A percentile compares a stretch with the other conserved stretches of the same genome.
Conservation (phyloP, 1,139 yeast genomes). For the Candida sp. region DNA sequence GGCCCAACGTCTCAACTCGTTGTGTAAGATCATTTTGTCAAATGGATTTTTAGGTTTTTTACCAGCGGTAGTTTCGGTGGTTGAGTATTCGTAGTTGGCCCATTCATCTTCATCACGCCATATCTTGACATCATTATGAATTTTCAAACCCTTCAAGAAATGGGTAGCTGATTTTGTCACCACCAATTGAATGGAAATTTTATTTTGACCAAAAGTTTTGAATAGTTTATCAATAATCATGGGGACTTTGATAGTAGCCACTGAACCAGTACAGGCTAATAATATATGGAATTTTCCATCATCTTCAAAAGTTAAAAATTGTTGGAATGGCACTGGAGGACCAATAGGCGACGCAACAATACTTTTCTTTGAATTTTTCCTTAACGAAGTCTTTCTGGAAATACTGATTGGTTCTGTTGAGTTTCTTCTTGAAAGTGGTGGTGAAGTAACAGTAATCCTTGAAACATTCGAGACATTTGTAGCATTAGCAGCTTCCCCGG, state of each 20-base stretch:
- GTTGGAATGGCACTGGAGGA: conserved; percentile 73
- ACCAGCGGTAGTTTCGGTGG: conserved; percentile 13
- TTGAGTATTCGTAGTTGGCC: conserved; percentile 45
- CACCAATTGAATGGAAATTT: conserved; percentile 79
- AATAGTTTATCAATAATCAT: conserved; percentile 78
- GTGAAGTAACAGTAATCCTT: not conserved
- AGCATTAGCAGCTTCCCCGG: not conserved
- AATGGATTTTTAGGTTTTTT: conserved; percentile 36
- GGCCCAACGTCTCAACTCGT: conserved; percentile 93
- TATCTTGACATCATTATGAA: conserved; percentile 78
- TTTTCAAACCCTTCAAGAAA: conserved; percentile 73
- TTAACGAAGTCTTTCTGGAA: conserved; percentile 17
- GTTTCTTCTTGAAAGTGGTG: conserved; percentile 2
- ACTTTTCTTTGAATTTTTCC: conserved; percentile 28
- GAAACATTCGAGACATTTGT: conserved; percentile 7
- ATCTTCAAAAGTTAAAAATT: conserved; percentile 66
- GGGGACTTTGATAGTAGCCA: conserved; percentile 93
- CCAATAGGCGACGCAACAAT: conserved; percentile 56
- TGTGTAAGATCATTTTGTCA: conserved; percentile 64
- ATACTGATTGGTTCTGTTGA: conserved; percentile 20
- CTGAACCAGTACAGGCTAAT: conserved; percentile 93
- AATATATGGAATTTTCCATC: conserved; percentile 83
- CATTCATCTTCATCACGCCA: conserved; percentile 97
- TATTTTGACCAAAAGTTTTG: conserved; percentile 67
- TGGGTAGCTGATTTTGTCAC: conserved; percentile 83